A percentile compares a stretch with the other conserved stretches of the same genome.
phyloP scores from a whole-genome alignment of 495 filamentous ascomycete species.

The Neurospora tetrasperma region DNA sequence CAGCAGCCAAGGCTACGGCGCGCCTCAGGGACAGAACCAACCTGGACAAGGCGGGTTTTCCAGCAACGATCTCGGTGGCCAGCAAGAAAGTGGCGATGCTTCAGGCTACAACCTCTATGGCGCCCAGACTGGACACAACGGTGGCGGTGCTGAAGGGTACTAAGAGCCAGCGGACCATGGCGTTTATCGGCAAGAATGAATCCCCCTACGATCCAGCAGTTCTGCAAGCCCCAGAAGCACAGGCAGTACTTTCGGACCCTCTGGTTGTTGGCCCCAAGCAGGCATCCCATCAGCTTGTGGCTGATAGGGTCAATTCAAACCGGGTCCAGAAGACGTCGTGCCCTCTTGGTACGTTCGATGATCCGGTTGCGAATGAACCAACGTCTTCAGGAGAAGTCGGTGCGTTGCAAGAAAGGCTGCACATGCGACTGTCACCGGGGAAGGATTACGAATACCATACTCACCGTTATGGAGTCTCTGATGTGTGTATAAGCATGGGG shows the following conservation, averaged over 20 bases:
- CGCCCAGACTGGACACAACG: constrained; percentile 59
- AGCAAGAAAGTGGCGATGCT: constrained; percentile 43
- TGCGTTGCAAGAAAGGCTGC: background rate
- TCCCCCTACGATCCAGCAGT: background rate
- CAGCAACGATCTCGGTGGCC: constrained; percentile 43
- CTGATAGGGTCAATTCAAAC: background rate
- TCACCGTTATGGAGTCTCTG: background rate
- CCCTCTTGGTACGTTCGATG: background rate
- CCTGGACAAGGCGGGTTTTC: constrained; percentile 44
- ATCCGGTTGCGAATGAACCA: background rate
- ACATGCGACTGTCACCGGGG: background rate
- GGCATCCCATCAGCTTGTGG: background rate
- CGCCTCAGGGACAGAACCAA: constrained; percentile 34
- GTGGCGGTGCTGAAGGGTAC: constrained; percentile 38
- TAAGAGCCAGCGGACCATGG: background rate
- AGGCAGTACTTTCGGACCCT: background rate
- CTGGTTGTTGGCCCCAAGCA: background rate
- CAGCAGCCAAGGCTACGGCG: constrained; percentile 58
- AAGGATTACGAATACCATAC: background rate
- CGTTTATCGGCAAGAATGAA: background rate
- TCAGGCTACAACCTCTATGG: constrained; percentile 52
- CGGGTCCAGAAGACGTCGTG: background rate
- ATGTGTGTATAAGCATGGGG: background rate
- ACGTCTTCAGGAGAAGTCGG: background rate
- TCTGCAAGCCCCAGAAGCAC: background rate